Evolutionary conservation across 1,139 yeast genomes (phyloP).

Genomic region (Yamadazyma trypodendri): DNA sequence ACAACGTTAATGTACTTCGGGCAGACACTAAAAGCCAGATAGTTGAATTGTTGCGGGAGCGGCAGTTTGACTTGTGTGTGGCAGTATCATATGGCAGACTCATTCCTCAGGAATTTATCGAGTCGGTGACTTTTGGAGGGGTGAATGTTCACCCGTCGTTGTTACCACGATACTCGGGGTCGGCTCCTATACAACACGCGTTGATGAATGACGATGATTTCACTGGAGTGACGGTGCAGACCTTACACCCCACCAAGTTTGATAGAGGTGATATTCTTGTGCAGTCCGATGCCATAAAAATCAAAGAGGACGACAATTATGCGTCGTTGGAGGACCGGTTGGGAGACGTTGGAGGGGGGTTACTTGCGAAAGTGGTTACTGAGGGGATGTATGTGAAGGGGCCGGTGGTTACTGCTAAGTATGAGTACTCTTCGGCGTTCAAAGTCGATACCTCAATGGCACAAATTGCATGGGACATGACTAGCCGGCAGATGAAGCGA

Average conservation of each 20-base stretch:
- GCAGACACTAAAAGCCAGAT: conserved; percentile 66
- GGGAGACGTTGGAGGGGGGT: conserved; percentile 58
- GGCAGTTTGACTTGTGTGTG: conserved; percentile 59
- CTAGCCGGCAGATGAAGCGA: conserved; percentile 42
- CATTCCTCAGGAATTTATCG: conserved; percentile 63
- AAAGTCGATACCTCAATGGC: conserved; percentile 44
- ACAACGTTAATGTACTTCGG: conserved; percentile 40
- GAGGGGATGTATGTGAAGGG: conserved; percentile 27
- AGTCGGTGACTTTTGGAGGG: conserved; percentile 57
- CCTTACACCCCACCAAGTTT: conserved; percentile 82
- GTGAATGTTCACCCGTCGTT: conserved; percentile 92
- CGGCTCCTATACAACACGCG: conserved; percentile 87
- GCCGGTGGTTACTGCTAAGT: conserved; percentile 18
- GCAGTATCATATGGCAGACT: conserved; percentile 89
- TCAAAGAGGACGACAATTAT: conserved; percentile 43
- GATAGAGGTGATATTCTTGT: conserved; percentile 73
- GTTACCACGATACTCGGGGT: conserved; percentile 79
- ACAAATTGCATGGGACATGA: conserved; percentile 44
- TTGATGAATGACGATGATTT: conserved; percentile 57
- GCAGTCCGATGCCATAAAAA: conserved; percentile 49
- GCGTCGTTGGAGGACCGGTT: conserved; percentile 43
- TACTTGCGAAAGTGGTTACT: conserved; percentile 48
- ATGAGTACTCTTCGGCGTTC: conserved; percentile 54
- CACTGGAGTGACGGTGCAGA: conserved; percentile 89
- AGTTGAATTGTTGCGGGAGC: conserved; percentile 18